Percentiles rank a stretch among this genome's conserved stretches.
These are phyloP conservation scores for Meira nashicola DNA, from an alignment of 1,284 basidiomycete genomes.

Conservation along the genomic window DNA sequence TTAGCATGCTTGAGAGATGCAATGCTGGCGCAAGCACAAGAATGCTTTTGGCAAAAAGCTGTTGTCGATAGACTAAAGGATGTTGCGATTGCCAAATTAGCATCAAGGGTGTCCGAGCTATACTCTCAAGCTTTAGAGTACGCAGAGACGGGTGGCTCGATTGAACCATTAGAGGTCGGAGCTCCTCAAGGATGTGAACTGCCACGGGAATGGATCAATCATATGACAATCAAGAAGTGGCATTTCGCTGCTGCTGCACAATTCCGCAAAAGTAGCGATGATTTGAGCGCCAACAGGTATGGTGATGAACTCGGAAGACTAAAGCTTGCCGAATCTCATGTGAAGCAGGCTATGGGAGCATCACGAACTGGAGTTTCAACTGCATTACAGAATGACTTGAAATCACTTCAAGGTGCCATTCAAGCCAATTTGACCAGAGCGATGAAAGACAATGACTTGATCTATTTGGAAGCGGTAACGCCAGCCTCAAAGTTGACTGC, in stretches of 20 bases:
- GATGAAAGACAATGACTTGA: constrained; percentile 83
- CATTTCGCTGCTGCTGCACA: constrained; percentile 90
- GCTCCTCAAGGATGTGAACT: constrained; percentile 7
- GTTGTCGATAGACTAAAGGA: constrained; percentile 78
- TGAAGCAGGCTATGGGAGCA: constrained; percentile 70
- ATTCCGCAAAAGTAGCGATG: constrained; percentile 82
- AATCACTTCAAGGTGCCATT: constrained; percentile 68
- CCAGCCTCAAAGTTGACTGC: constrained; percentile 65
- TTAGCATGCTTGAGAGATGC: constrained; percentile 67
- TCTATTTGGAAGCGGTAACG: constrained; percentile 86
- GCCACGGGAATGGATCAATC: constrained; percentile 64
- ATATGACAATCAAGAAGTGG: constrained; percentile 73
- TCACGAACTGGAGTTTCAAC: constrained; percentile 64
- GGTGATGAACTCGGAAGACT: constrained; percentile 45
- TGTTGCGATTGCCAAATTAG: constrained; percentile 76
- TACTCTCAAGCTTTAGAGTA: constrained; percentile 29
- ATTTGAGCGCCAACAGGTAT: constrained; percentile 67
- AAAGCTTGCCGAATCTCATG: constrained; percentile 54
- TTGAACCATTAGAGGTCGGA: constrained; percentile 5
- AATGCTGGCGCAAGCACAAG: constrained; percentile 90
- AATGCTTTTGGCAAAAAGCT: constrained; percentile 93
- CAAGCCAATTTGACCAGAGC: constrained; percentile 61
- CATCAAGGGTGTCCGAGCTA: constrained; percentile 61
- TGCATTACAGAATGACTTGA: constrained; percentile 33
- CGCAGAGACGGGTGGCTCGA: constrained; percentile 1